Evolutionary conservation across 1,284 basidiomycete genomes (phyloP).

Genomic region (Puccinia triticina): DNA sequence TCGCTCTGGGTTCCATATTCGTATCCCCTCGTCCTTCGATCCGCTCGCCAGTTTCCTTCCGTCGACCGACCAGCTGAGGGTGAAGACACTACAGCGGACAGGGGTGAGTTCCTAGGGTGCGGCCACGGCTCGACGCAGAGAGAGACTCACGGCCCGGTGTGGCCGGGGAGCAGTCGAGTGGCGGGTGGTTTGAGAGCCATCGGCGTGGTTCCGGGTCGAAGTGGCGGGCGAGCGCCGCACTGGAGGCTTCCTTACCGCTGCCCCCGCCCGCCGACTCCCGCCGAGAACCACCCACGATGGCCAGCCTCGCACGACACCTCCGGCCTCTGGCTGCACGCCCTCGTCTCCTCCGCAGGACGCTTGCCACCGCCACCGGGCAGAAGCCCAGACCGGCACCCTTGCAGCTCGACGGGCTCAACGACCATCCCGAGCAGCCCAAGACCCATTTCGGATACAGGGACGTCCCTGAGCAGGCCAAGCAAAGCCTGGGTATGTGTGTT

Average conservation of each 20-base stretch:
- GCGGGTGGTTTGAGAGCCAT: constrained; percentile 40
- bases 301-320: neutral
- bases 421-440: constrained; percentile 60
- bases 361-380: neutral
- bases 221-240: neutral
- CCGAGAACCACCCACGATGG: neutral
- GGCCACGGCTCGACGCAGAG: too few relatives aligned
- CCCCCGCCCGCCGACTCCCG: neutral
- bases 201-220: neutral
- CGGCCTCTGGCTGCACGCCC: neutral
- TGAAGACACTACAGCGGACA: constrained; percentile 29
- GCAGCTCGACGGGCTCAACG: neutral
- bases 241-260: neutral
- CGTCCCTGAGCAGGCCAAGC: constrained; percentile 75
- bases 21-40: constrained; percentile 43
- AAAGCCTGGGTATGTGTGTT: constrained; percentile 63
- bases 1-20: constrained; percentile 45
- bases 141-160: constrained; percentile 35
- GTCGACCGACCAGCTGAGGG: constrained; percentile 42
- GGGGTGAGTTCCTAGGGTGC: too few relatives aligned
- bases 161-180: constrained; percentile 37
- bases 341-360: neutral
- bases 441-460: constrained; percentile 92
- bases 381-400: neutral
- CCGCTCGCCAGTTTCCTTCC: constrained; percentile 40